These are phyloP conservation scores for Colletotrichum sp. DNA, from an alignment of 2,329 filamentous ascomycete genomes.

Conservation along the genomic window DNA sequence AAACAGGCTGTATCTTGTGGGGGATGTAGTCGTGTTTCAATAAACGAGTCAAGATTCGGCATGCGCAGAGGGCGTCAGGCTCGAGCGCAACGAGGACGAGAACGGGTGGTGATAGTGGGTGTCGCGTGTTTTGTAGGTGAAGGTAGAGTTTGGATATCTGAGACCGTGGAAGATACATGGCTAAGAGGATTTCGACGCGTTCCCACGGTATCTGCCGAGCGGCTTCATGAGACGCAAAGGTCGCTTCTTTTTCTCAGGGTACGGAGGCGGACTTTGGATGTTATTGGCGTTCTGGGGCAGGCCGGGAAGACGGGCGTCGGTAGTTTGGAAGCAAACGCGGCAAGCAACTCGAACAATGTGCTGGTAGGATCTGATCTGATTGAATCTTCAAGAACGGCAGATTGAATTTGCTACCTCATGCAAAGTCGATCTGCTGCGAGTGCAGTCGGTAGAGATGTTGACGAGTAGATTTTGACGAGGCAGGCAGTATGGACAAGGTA, in stretches of 20 bases:
- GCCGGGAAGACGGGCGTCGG: neutral
- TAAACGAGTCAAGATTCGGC: constrained; percentile 90
- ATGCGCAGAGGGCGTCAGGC: constrained; percentile 93
- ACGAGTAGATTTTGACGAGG: neutral
- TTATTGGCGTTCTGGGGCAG: neutral
- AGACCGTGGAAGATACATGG: constrained; percentile 93
- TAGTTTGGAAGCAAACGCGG: neutral
- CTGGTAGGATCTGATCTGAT: neutral
- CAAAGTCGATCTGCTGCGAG: neutral
- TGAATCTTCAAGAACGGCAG: neutral
- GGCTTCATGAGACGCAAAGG: constrained; percentile 34
- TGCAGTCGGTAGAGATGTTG: neutral
- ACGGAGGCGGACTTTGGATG: neutral
- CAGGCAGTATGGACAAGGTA: neutral
- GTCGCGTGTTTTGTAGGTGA: constrained; percentile 84
- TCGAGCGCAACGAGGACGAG: constrained; percentile 92
- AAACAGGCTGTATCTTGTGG: constrained; percentile 95
- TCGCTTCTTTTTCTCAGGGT: neutral
- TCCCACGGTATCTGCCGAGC: constrained; percentile 27
- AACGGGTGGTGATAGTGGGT: constrained; percentile 90
- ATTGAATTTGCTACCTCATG: neutral
- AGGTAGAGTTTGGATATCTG: constrained; percentile 91
- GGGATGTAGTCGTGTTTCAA: constrained; percentile 97
- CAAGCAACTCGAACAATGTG: neutral
- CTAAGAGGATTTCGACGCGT: constrained; percentile 34